Conservation (phyloP, 2,329 filamentous ascomycete genomes). For the Alternaria sp. region DNA sequence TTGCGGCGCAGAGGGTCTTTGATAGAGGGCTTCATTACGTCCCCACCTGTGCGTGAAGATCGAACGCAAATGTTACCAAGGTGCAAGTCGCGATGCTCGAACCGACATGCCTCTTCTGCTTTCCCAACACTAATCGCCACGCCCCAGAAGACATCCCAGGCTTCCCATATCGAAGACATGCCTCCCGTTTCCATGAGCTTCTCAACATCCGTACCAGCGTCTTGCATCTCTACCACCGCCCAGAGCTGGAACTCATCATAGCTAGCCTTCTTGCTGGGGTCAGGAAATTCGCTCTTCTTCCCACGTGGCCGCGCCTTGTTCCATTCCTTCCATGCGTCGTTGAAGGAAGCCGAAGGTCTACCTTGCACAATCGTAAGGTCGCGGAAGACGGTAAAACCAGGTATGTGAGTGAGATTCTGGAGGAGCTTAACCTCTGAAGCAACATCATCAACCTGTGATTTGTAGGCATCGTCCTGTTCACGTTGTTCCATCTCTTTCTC, state of each 20-base stretch:
- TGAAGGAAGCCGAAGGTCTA: conserved; percentile 62
- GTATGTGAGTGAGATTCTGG: conserved; percentile 66
- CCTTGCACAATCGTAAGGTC: conserved; percentile 67
- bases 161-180: conserved; percentile 53
- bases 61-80: conserved; percentile 71
- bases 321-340: conserved; percentile 56
- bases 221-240: conserved; percentile 72
- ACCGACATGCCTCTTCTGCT: conserved; percentile 67
- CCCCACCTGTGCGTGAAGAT: conserved; percentile 33
- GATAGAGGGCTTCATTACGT: conserved; percentile 42
- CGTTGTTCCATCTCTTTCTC: conserved; percentile 40
- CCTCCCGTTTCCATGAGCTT: conserved; percentile 49
- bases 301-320: conserved; percentile 55
- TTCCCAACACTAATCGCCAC: conserved; percentile 69
- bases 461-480: conserved; percentile 51
- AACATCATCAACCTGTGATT: conserved; percentile 57
- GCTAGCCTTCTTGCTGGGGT: conserved; percentile 62
- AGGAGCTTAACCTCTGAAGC: conserved; percentile 61
- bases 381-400: conserved; percentile 70
- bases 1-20: conserved; percentile 50
- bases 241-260: conserved; percentile 67
- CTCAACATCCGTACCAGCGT: conserved; percentile 67
- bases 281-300: conserved; percentile 63
- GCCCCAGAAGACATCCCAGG: conserved; percentile 74
- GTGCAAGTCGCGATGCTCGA: conserved; percentile 74